phyloP scores from a whole-genome alignment of 306 rosid genomes.

The Cicer judaicum region DNA sequence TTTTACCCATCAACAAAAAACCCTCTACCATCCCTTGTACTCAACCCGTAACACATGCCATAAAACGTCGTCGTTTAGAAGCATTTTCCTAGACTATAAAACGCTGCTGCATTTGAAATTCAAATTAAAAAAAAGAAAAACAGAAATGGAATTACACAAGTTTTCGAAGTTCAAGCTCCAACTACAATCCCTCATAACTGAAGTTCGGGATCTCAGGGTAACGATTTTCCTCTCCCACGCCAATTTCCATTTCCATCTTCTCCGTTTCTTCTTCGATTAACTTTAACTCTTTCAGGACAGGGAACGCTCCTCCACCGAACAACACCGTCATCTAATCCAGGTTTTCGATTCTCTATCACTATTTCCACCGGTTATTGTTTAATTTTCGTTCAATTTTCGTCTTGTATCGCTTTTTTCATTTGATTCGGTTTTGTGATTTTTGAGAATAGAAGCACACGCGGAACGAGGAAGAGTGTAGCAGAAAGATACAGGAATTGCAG shows the following conservation, averaged over 20 bases:
- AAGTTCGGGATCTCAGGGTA: constrained; percentile 78
- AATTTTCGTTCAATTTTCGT: background rate
- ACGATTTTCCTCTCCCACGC: constrained; percentile 22
- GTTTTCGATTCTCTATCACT: constrained; percentile 42
- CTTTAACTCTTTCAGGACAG: constrained; percentile 60
- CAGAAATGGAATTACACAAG: constrained; percentile 67
- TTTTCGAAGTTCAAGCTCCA: constrained; percentile 80
- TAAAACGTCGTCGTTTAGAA: constrained; percentile 18
- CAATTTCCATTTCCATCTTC: background rate
- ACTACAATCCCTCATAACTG: constrained; percentile 65
- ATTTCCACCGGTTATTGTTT: constrained; percentile 6
- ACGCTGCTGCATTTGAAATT: background rate
- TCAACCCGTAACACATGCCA: background rate
- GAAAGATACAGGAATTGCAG: constrained; percentile 67
- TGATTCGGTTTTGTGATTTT: constrained; percentile 34
- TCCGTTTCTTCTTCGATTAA: constrained; percentile 33
- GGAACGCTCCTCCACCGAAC: constrained; percentile 69
- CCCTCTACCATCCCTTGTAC: background rate
- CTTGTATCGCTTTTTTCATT: background rate
- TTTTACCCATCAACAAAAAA: background rate
- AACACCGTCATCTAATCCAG: constrained; percentile 59
- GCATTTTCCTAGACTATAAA: background rate
- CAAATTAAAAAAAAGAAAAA: background rate
- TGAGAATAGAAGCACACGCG: constrained; percentile 67
- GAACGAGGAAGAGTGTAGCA: constrained; percentile 66